Percentiles rank a stretch among this genome's conserved stretches.
These are phyloP conservation scores for Exophiala spinifera DNA, from an alignment of 2,329 filamentous ascomycete species.

Conservation along the genomic window DNA sequence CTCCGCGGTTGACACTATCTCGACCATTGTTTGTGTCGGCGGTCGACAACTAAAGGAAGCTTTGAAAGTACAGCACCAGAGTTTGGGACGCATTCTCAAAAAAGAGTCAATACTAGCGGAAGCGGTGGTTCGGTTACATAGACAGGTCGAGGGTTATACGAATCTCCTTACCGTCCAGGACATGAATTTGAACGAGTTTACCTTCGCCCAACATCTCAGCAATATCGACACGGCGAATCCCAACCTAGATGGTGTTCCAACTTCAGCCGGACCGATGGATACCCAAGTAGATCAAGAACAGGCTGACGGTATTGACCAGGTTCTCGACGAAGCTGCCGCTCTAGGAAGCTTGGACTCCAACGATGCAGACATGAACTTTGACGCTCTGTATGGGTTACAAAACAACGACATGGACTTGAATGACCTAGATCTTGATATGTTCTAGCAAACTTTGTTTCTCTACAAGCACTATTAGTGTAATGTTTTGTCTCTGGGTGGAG, in stretches of 20 bases:
- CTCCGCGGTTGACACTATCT: conserved; percentile 43
- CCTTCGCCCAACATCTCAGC: conserved; percentile 34
- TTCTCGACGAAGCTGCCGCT: conserved; percentile 27
- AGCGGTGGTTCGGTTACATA: conserved; percentile 44
- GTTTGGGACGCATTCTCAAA: conserved; percentile 40
- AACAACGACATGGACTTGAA: conserved; percentile 26
- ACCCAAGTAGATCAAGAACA: conserved; percentile 11
- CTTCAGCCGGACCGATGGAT: conserved; percentile 16
- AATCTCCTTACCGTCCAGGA: conserved; percentile 27
- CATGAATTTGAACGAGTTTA: conserved; percentile 19
- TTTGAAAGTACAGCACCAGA: conserved; percentile 38
- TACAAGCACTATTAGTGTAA: too few relatives aligned
- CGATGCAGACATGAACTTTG: conserved; percentile 25
- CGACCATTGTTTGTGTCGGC: conserved; percentile 43
- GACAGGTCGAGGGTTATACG: conserved; percentile 43
- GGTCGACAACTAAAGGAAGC: conserved; percentile 42
- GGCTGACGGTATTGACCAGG: conserved; percentile 29
- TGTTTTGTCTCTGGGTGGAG: too few relatives aligned
- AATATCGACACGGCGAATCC: conserved; percentile 45
- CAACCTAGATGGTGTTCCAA: conserved; percentile 34
- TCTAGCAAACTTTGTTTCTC: conserved; percentile 6
- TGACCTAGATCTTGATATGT: conserved; percentile 30
- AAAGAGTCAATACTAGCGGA: conserved; percentile 44
- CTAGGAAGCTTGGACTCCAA: conserved; percentile 23
- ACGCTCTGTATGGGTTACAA: conserved; percentile 21